Percentiles rank a stretch among this genome's conserved stretches.
These are phyloP conservation scores for Delphinella strobiligena DNA, from an alignment of 2,329 filamentous ascomycete genomes.

Conservation along the genomic window DNA sequence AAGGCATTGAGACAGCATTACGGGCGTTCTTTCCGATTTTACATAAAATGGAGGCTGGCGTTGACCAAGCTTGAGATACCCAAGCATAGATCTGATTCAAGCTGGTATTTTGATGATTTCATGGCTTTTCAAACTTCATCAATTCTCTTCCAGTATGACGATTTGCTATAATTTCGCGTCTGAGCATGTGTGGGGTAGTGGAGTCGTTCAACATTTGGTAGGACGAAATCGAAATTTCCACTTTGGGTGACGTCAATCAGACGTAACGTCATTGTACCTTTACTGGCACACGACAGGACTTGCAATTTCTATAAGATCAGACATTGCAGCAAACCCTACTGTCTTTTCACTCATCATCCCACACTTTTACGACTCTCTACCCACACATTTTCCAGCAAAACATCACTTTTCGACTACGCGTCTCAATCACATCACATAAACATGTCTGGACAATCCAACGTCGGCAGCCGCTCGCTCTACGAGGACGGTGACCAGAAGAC, in stretches of 20 bases:
- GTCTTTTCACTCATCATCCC: conserved; percentile 4
- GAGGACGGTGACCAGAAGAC: conserved; percentile 58
- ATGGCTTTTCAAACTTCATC: background rate
- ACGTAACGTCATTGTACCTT: background rate
- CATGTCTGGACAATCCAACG: conserved; percentile 48
- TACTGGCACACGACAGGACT: background rate
- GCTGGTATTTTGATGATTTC: background rate
- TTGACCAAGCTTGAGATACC: background rate
- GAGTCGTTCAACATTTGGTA: background rate
- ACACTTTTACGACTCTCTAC: conserved; percentile 3
- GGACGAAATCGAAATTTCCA: background rate
- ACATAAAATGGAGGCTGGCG: background rate
- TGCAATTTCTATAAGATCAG: background rate
- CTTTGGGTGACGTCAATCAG: background rate
- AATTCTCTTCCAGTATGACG: background rate
- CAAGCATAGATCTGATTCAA: background rate
- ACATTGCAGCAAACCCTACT: background rate
- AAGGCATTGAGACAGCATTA: background rate
- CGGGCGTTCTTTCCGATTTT: background rate
- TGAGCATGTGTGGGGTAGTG: background rate
- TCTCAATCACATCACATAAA: conserved; percentile 15
- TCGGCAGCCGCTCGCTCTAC: conserved; percentile 56
- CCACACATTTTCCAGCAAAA: no score
- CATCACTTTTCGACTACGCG: no score
- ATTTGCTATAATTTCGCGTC: background rate